Evolutionary conservation across 345 rosid genomes (phyloP), one percentile per base, ranked within the genome.

Genomic region (Populus simonii): DNA sequence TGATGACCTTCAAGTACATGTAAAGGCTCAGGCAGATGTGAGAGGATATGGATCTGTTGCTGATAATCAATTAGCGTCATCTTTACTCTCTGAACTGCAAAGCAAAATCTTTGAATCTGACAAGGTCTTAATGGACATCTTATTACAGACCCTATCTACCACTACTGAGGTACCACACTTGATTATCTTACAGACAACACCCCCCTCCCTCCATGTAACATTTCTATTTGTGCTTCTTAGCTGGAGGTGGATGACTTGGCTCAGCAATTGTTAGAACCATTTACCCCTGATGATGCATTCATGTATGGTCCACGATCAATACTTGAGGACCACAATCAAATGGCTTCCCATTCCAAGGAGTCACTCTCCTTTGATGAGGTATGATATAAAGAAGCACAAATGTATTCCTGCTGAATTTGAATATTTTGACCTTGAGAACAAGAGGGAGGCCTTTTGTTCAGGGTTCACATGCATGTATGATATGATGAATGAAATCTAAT

Each of bases 281-380:
- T 93, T 82, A 86, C 93, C 45, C 97, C 97, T 27, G 99, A 96
- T 81, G 98, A 93, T 78, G 91, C 91, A 53, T 88, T 92, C 74
- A 83, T 88, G 86, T 90, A 92, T 80, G 94, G 93, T 23, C 89
- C 92, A 15, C 84, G 73, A 61, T 79, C 89, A 17, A 51, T 83
- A 29, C 83, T 80, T 72, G 90, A 88, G 78, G 92, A 84, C 38
- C 83, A 83, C 66, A 84, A 83, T 81, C 86, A 80, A 77, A 83
- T 84, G 81, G 75, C 79, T 80, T 72, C 79, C 61, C 76, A 85
- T 80, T 92, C 97, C 51, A 91, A 89, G 80, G 96, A 90, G 68
- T 93, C 97, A 2, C 85, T 87, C 57, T 92, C 99, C 73, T 90
- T 91, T 17, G 99, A 96, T 77, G 95, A 90, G 95, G 98, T 96